phyloP scores from a whole-genome alignment of 176 grass and related monocot species.

The Pharus latifolius region DNA sequence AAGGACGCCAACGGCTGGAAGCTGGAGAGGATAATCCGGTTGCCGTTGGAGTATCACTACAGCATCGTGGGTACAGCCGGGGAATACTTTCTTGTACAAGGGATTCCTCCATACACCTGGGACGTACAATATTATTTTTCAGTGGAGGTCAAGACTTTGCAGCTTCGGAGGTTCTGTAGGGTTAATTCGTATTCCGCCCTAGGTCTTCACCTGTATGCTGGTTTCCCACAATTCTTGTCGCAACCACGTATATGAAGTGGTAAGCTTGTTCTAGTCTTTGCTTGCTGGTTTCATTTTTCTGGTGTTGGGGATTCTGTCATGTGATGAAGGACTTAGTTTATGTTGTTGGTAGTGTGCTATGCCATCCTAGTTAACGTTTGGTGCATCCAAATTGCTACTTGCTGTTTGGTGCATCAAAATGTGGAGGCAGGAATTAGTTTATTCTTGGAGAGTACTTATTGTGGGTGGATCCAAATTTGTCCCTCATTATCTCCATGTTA shows the following conservation, averaged over 20 bases:
- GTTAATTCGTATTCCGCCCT: background rate
- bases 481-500: background rate
- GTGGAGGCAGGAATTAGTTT: too few relatives aligned
- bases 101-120: too few relatives aligned
- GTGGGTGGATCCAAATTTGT: background rate
- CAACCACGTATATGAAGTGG: conserved; percentile 9
- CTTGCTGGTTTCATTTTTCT: too few relatives aligned
- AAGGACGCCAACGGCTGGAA: background rate
- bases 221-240: conserved; percentile 19
- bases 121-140: conserved; percentile 18
- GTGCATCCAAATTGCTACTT: too few relatives aligned
- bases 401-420: too few relatives aligned
- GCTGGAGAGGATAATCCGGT: background rate
- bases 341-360: background rate
- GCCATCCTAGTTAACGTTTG: background rate
- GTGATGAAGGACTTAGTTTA: background rate
- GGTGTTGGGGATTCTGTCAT: too few relatives aligned
- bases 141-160: conserved; percentile 1
- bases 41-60: background rate
- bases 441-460: too few relatives aligned
- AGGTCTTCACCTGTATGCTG: conserved; percentile 1
- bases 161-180: background rate
- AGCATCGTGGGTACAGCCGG: conserved; percentile 13
- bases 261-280: too few relatives aligned
- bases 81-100: conserved; percentile 10